Evolutionary conservation across 441 rosid species (phyloP), one percentile per base, ranked within the genome.

Genomic region (Bruguiera hainesii): DNA sequence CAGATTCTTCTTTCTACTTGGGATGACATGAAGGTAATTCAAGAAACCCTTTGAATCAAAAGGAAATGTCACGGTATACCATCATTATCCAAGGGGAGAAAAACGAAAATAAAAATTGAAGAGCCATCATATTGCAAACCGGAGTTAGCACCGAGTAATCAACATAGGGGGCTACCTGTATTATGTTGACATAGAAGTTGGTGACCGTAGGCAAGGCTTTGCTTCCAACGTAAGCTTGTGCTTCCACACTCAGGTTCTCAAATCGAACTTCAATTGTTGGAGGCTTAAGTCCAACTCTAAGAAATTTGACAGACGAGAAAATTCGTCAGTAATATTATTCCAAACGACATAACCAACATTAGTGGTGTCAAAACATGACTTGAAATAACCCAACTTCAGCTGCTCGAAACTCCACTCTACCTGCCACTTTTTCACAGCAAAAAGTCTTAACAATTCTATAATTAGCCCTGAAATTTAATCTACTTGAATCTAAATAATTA

Each of bases 261-360:
- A 80, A 89, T 70, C 92, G 71, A 35, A 89, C 96, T 78, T 89
- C 92, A 37, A 84, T 78, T 1, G 86, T 76, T 19, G 96, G 96
- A 58, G 85, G 70, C 9, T 80, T 73, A 4, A 89, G 78, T 72
- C 89, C 87, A 78, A 83, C 92, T 56, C 88, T 85, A 74, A 26
- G 46, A 59, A 37, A 13, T n/a, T 64, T 62, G 25, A 11, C 37
- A 19, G 30, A 2, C 31, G 28, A 42, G 13, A 11, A 20, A 13
- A 21, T 23, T 31, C 13, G 19, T 9, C 2, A n/a, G 33, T 7
- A 15, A 4, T 6, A 30, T 8, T 10, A 50, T 1, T 16, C n/a
- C 0, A 37, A 7, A 16, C 37, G 6, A 5, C 1, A 19, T 16
- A 60, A 23, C 39, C 16, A 29, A 58, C 13, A 1, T 25, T 3